Evolutionary conservation across 2,329 filamentous ascomycete species (phyloP), one percentile per base, ranked within the genome.

Genomic region (Alternaria infectoria): DNA sequence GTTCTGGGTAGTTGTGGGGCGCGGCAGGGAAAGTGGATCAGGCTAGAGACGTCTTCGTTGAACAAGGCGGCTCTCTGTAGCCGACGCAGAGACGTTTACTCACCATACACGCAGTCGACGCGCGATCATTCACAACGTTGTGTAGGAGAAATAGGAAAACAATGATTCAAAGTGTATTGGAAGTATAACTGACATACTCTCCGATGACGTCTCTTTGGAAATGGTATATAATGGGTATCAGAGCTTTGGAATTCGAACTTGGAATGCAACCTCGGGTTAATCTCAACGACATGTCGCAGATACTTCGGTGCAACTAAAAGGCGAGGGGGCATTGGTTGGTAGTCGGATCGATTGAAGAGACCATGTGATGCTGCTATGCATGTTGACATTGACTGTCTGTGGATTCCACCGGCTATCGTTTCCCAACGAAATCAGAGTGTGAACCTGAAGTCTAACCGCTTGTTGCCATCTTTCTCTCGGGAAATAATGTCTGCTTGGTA

Each of bases 401-500:
- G 44, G 15, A 25, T 23, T 21, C 13, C 43, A 21, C 17, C 55
- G 47, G 40, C 25, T 44, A 11, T 59, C 47, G 44, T 58, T 54
- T 43, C 45, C 6, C 11, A 45, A 30, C 45, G 30, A 46, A 13
- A 36, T 43, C 68, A 73, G n/a, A 68, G 15, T 10, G 74, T 75
- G 56, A 81, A 82, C 17, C 80, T 71, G 57, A 81, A 81, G 54
- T 81, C 79, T 58, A 81, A 57, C 13, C 81, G 69, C 69, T 79
- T 81, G 57, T 81, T 81, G 0, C 80, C 81, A 32, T 80, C 74
- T 12, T 62, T 43, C 57, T 75, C 70, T 30, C 74, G 71, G 36
- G 73, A 66, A 4, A 62, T 59, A 6, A 69, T 61, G 61, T 82
- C 80, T 8, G 73, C 67, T 40, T 87, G 77, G 70, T 89, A 89